Percentiles rank a stretch among this genome's conserved stretches.
phyloP scores from a whole-genome alignment of 2,329 filamentous ascomycete species.

The Fusarium sp. region DNA sequence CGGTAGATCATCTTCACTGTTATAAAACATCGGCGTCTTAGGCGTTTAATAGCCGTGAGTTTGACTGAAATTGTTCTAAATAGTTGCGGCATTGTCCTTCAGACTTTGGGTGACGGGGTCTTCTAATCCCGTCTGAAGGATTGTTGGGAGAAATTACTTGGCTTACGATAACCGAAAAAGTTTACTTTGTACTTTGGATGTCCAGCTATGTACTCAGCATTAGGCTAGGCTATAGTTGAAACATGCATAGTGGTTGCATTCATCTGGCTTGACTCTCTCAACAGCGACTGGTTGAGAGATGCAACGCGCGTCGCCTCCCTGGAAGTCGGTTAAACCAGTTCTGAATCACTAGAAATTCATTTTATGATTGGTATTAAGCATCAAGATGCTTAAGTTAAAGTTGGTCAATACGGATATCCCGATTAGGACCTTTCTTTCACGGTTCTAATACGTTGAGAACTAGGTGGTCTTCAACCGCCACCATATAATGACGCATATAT shows the following conservation, averaged over 20 bases:
- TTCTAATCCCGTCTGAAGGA: too few species aligned
- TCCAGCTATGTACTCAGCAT: too few species aligned
- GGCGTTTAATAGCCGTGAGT: too few species aligned
- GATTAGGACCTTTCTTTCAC: neutral
- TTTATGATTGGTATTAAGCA: neutral
- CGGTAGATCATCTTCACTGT: too few species aligned
- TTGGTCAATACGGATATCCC: slow-evolving; percentile 1
- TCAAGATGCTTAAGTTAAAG: slow-evolving; percentile 1
- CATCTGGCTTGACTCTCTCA: neutral
- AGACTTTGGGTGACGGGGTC: too few species aligned
- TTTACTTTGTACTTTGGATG: too few species aligned
- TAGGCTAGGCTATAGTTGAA: neutral
- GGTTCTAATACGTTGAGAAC: neutral
- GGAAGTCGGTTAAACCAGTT: neutral
- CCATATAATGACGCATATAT: neutral
- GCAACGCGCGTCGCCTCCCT: neutral
- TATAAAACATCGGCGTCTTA: too few species aligned
- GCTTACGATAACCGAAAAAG: too few species aligned
- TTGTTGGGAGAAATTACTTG: too few species aligned
- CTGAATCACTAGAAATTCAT: neutral
- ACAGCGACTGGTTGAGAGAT: neutral
- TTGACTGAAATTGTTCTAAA: too few species aligned
- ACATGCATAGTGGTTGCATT: neutral
- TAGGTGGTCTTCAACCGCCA: neutral
- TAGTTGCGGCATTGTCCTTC: too few species aligned